Conservation (phyloP, 805 yeast genomes). For the Candida suzukii region DNA sequence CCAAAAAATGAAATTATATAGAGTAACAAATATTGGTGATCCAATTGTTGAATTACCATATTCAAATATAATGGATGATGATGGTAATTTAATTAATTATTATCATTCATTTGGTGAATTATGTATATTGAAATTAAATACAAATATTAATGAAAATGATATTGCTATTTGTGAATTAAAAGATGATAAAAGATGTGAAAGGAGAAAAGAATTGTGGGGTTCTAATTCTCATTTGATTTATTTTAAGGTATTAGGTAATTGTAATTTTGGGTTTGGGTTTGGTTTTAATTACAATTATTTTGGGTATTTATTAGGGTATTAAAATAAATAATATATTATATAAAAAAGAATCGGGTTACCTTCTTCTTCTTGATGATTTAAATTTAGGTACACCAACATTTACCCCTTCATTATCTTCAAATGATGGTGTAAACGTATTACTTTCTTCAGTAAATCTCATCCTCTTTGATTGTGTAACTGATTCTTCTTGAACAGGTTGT, state of each 20-base stretch:
- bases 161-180: slow-evolving; percentile 6
- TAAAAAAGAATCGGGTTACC: background rate
- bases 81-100: slow-evolving; percentile 4
- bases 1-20: slow-evolving; percentile 10
- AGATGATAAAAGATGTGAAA: slow-evolving; percentile 5
- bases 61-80: slow-evolving; percentile 1
- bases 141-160: slow-evolving; percentile 3
- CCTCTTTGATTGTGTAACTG: no score
- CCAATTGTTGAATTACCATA: slow-evolving; percentile 15
- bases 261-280: slow-evolving; percentile 2
- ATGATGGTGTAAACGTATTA: background rate
- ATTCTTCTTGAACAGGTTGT: no score
- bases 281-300: background rate
- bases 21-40: slow-evolving; percentile 25
- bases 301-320: no score
- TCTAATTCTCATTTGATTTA: slow-evolving; percentile 10
- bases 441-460: background rate
- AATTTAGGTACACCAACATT: slow-evolving; percentile 26
- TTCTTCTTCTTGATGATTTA: slow-evolving; percentile 16
- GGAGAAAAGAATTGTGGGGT: slow-evolving; percentile 4
- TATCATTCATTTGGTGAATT: slow-evolving; percentile 16
- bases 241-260: slow-evolving; percentile 9
- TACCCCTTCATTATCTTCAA: slow-evolving; percentile 3
- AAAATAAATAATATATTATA: background rate
- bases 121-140: slow-evolving; percentile 12